Base-by-base conservation (phyloP, 176 grass and related monocot species). In the Oropetium thomaeum region DNA sequence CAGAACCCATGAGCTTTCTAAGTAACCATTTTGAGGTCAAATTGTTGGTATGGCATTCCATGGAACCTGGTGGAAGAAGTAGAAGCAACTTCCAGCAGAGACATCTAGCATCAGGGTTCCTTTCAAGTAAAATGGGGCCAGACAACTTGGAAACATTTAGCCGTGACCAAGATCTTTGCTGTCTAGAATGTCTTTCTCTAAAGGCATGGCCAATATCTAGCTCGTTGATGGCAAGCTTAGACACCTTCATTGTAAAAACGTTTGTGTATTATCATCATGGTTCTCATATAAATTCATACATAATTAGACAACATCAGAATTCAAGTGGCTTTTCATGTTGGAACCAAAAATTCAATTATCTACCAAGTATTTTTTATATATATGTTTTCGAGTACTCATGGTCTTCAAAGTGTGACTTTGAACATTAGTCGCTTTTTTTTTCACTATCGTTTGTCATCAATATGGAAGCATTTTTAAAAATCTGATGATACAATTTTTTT, bases 11-110 rank as follows among this genome's bases (percentile, higher is more conserved):
- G 67, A 99, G 64, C 74, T 99, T 95, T 74, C 73, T 89, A 2
- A 95, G 89, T 62, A 92, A 85, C 92, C 96, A 99, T 81, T 78
- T 92, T 42, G 79, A 86, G 81, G 77, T 73, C 19, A 65, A 71
- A 63, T 40, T 44, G 75, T 83, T 72, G 35, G 55, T 67, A 71
- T 76, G 49, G 20, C 65, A 53, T 65, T 68, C 65, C 58, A 79
- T 69, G 64, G 74, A 62, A 59, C 73, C 66, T 22, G 71, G 71
- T 40, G 84, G 89, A 22, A 90, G 65, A 74, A 89, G 67, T 55
- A 95, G 38, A 70, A 99, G 73, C 31, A 95, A 75, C 79, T 99
- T 99, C 85, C 92, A 99, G 77, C 92, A 95, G 72, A 95, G 66
- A 76, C 91, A 99, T 79, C 81, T 90, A 23, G 79, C 85, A 82